Evolutionary conservation across 805 yeast genomes (phyloP), one percentile per base, ranked within the genome.

Genomic region (Lipomyces orientalis): DNA sequence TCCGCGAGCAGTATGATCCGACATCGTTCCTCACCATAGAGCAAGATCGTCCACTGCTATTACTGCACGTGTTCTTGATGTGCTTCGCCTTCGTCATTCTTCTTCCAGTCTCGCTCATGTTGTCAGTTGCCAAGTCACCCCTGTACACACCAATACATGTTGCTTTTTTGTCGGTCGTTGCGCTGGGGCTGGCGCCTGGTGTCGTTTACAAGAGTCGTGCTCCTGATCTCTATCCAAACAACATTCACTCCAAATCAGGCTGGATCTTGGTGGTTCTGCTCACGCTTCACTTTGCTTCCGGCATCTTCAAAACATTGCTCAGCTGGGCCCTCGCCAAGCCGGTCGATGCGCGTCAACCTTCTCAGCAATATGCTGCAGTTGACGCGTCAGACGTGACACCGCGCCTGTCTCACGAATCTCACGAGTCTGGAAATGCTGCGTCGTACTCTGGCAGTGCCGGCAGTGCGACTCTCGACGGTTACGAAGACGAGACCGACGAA

Each of bases 221-320:
- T 0, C 82, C 74, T 34, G 76, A 84, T 64, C 80, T 91, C 73
- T 94, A 91, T 76, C 97, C 97, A 0, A 82, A 84, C 54, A 91
- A 91, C 75, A 88, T 90, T 0, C 93, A 93, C 78, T 79, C 85
- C 14, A 85, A 83, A 73, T 87, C 90, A 86, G 84, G 90, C 31
- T 80, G 85, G 75, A 84, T 90, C 10, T 78, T 92, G 66, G 78
- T 89, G 10, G 75, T 88, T 60, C 77, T 87, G 10, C 77, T 87
- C 1, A 65, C 83, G 1, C 78, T 81, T 1, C 97, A 91, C 71
- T 85, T 84, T 75, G 68, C 81, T 12, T 75, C 86, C 19, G 88
- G 92, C 0, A 71, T 88, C 6, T 74, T 89, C 43, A 78, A 81
- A 59, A 77, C 81, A 10, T 83, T 86, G 1, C 78, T 84, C 22